Percentiles rank a stretch among this genome's conserved stretches.
These are phyloP conservation scores for Aulographum hederae DNA, from an alignment of 2,329 filamentous ascomycete genomes.

Conservation along the genomic window DNA sequence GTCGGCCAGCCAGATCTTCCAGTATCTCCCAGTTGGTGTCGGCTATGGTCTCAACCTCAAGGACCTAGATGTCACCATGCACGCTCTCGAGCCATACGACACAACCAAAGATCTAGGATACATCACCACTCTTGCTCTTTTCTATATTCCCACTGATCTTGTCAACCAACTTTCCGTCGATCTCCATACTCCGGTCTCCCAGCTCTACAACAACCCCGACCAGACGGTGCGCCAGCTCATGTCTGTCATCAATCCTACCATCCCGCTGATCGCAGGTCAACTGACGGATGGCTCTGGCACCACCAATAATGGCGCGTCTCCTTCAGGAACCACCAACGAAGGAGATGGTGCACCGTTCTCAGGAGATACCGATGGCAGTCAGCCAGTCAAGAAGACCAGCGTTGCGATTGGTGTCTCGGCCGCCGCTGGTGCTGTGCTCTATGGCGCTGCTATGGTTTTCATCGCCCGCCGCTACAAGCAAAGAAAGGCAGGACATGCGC, in stretches of 20 bases:
- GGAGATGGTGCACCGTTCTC: constrained; percentile 31
- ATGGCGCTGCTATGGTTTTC: constrained; percentile 87
- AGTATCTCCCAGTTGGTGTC: constrained; percentile 55
- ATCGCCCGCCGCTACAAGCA: constrained; percentile 80
- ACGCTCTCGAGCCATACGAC: constrained; percentile 58
- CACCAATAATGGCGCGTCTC: constrained; percentile 18
- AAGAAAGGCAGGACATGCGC: constrained; percentile 56
- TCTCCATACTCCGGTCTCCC: constrained; percentile 52
- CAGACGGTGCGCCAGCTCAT: constrained; percentile 55
- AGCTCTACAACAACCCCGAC: constrained; percentile 53
- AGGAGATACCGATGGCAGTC: constrained; percentile 30
- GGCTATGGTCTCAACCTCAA: constrained; percentile 38
- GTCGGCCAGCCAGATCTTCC: constrained; percentile 72
- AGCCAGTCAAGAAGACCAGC: constrained; percentile 44
- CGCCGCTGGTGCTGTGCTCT: constrained; percentile 63
- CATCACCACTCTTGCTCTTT: constrained; percentile 56
- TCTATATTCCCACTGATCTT: constrained; percentile 26
- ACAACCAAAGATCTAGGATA: constrained; percentile 51
- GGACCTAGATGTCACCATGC: constrained; percentile 29
- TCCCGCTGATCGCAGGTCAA: constrained; percentile 43
- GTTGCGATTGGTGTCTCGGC: constrained; percentile 59
- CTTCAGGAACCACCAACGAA: constrained; percentile 16
- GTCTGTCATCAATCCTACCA: constrained; percentile 64
- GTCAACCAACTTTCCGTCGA: constrained; percentile 44
- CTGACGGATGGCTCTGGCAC: constrained; percentile 12